Evolutionary conservation across 345 rosid species (phyloP).

Genomic region (Aethionema arabicum): DNA sequence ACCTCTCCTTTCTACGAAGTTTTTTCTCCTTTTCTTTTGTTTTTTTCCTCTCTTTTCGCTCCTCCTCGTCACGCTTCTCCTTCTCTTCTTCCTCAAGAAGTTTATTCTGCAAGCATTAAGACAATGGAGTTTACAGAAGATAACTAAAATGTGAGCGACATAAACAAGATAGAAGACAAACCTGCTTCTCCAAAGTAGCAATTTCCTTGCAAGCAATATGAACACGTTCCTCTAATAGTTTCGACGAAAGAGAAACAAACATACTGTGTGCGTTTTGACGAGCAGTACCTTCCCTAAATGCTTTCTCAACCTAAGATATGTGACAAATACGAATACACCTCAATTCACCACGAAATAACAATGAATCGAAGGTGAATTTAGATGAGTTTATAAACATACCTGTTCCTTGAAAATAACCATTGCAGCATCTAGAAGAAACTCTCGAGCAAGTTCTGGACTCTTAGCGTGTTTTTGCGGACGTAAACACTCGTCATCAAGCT

Average conservation of each 20-base stretch:
- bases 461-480: conserved; percentile 99
- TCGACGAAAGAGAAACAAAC: conserved; percentile 82
- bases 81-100: conserved; percentile 97
- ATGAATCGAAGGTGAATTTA: conserved; percentile 16
- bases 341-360: background rate
- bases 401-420: conserved; percentile 94
- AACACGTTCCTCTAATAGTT: conserved; percentile 83
- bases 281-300: conserved; percentile 96
- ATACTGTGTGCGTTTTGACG: conserved; percentile 98
- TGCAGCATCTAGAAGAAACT: conserved; percentile 98
- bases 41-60: conserved; percentile 84
- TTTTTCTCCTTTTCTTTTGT: conserved; percentile 90
- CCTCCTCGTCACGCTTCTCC: conserved; percentile 95
- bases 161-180: conserved; percentile 28
- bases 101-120: conserved; percentile 53
- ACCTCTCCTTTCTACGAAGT: conserved; percentile 87
- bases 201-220: conserved; percentile 98
- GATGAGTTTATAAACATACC: conserved; percentile 45
- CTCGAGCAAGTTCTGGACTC: conserved; percentile 99
- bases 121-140: conserved; percentile 14
- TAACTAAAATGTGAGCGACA: background rate
- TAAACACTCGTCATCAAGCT: conserved; percentile 92
- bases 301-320: conserved; percentile 84
- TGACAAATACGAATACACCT: conserved; percentile 19
- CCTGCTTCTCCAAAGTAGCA: conserved; percentile 91